Evolutionary conservation across 805 yeast genomes (phyloP).

Genomic region (Wickerhamomyces queroliae): DNA sequence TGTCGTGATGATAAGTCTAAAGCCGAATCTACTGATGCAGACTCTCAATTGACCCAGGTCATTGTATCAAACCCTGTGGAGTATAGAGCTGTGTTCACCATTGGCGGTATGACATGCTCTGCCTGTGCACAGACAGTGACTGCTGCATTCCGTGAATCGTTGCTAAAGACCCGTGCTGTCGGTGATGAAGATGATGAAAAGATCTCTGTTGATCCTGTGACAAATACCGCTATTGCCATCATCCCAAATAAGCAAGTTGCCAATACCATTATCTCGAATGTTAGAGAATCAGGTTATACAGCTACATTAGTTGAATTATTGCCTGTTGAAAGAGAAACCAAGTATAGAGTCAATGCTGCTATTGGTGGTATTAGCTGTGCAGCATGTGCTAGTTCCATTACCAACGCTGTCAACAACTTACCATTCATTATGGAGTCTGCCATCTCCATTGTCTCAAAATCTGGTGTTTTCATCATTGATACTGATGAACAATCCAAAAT

Average conservation of each 20-base stretch:
- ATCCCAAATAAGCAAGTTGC: conserved; percentile 47
- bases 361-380: conserved; percentile 77
- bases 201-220: conserved; percentile 45
- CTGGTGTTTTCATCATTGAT: conserved; percentile 56
- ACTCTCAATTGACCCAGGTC: conserved; percentile 22
- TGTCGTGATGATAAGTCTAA: conserved; percentile 28
- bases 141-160: conserved; percentile 28
- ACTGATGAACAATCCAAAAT: conserved; percentile 29
- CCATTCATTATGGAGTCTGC: conserved; percentile 49
- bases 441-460: conserved; percentile 53
- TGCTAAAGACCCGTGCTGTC: conserved; percentile 10
- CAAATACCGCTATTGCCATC: conserved; percentile 47
- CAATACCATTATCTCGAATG: conserved; percentile 38
- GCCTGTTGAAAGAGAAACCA: conserved; percentile 46
- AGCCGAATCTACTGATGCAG: conserved; percentile 13
- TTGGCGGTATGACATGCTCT: conserved; percentile 69
- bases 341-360: conserved; percentile 48
- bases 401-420: conserved; percentile 37
- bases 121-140: conserved; percentile 49
- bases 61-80: conserved; percentile 17
- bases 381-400: conserved; percentile 57
- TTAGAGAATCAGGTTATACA: conserved; percentile 42
- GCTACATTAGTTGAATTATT: conserved; percentile 51
- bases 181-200: conserved; percentile 17
- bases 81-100: conserved; percentile 46